Evolutionary conservation across 116 monocot species (phyloP).

Genomic region (Dioscorea cayenensis): DNA sequence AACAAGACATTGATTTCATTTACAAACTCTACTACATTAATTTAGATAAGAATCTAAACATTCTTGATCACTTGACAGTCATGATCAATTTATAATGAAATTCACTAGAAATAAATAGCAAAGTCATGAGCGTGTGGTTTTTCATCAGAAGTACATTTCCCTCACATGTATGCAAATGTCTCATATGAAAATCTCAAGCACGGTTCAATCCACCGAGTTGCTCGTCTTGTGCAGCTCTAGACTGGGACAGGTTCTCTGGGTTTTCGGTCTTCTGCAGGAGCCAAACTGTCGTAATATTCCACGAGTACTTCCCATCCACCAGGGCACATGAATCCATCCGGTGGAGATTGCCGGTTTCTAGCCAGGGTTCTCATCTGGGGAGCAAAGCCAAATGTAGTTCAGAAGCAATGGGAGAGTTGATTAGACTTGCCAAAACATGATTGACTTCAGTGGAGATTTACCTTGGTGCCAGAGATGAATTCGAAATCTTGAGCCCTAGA

Average conservation of each 20-base stretch:
- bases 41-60: too few species aligned
- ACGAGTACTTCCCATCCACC: conserved; percentile 94
- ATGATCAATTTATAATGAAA: too few species aligned
- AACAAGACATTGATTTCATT: too few species aligned
- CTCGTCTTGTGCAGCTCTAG: conserved; percentile 6
- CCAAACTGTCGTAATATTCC: conserved; percentile 68
- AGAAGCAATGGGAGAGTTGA: not conserved
- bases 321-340: conserved; percentile 96
- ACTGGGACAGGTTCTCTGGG: conserved; percentile 34
- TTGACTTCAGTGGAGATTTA: conserved; percentile 12
- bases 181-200: too few species aligned
- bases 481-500: conserved; percentile 88
- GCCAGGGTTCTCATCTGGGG: conserved; percentile 82
- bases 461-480: conserved; percentile 94
- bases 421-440: not conserved
- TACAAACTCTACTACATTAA: too few species aligned
- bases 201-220: not conserved
- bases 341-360: conserved; percentile 63
- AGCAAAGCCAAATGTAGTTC: not conserved
- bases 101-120: too few species aligned
- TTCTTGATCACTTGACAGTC: too few species aligned
- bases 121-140: too few species aligned
- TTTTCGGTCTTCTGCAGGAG: conserved; percentile 22
- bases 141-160: too few species aligned
- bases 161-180: too few species aligned